A percentile compares a stretch with the other conserved stretches of the same genome.
These are phyloP conservation scores for Macrolepiota dolichaula DNA, from an alignment of 768 basidiomycete genomes.

Conservation along the genomic window DNA sequence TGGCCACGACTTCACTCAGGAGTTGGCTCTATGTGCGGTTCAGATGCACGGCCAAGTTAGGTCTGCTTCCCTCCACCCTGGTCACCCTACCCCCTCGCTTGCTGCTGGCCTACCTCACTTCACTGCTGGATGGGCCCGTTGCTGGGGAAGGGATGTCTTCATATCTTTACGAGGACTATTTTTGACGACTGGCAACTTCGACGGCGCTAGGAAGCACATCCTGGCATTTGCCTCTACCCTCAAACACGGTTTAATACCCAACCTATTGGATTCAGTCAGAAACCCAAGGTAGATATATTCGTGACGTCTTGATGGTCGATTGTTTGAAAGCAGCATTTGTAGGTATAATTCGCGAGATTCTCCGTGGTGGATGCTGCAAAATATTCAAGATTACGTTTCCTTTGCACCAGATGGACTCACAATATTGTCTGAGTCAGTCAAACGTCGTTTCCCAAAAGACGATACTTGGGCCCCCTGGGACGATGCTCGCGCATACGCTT, in stretches of 20 bases:
- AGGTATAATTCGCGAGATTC: conserved; percentile 97
- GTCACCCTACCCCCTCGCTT: conserved; percentile 67
- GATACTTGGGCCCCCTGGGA: conserved; percentile 95
- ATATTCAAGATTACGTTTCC: conserved; percentile 89
- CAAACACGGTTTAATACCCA: conserved; percentile 96
- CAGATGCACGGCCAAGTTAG: conserved; percentile 91
- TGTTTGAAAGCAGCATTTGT: not conserved
- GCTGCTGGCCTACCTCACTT: conserved; percentile 98
- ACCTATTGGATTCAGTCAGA: conserved; percentile 85
- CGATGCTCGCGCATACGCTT: conserved; percentile 77
- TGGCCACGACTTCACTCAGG: conserved; percentile 88
- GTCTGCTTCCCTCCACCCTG: conserved; percentile 85
- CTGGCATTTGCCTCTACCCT: conserved; percentile 89
- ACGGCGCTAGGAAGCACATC: conserved; percentile 85
- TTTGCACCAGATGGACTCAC: conserved; percentile 82
- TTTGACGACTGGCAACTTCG: conserved; percentile 87
- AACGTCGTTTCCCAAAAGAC: conserved; percentile 92
- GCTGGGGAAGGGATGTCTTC: conserved; percentile 95
- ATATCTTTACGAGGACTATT: conserved; percentile 93
- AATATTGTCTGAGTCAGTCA: conserved; percentile 77
- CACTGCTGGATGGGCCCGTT: conserved; percentile 87
- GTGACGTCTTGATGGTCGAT: not conserved
- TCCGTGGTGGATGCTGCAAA: conserved; percentile 99
- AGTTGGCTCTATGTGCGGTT: conserved; percentile 78
- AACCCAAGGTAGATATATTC: conserved; percentile 62